phyloP scores from a whole-genome alignment of 257 asterid species.

The Solanum okadae region DNA sequence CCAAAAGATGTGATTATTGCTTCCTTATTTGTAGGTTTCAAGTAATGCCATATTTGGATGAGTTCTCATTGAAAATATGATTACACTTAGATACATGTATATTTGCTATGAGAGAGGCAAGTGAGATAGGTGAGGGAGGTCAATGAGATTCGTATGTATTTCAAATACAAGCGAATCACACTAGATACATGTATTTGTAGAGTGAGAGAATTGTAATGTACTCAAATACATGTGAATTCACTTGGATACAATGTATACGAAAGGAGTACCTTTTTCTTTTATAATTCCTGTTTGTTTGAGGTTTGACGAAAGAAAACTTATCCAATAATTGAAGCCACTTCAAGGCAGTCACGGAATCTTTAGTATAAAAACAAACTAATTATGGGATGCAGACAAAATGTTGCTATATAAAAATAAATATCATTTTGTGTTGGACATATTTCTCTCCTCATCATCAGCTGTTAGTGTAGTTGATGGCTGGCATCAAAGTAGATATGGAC shows the following conservation, averaged over 20 bases:
- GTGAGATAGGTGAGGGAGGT: no score
- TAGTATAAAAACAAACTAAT: neutral
- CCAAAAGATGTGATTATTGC: no score
- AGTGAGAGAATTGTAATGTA: no score
- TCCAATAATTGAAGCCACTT: neutral
- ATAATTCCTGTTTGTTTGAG: neutral
- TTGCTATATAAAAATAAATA: neutral
- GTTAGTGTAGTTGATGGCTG: constrained; percentile 19
- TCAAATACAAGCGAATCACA: no score
- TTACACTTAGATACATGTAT: no score
- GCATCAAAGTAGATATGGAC: constrained; percentile 24
- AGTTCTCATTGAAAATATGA: neutral
- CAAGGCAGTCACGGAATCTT: neutral
- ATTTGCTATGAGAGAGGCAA: no score
- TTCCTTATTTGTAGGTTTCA: no score
- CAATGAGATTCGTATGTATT: no score
- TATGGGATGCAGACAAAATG: neutral
- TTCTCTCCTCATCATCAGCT: neutral
- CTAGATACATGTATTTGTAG: no score
- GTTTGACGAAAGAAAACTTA: neutral
- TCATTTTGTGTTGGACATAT: neutral
- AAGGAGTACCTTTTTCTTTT: neutral
- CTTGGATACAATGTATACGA: no score
- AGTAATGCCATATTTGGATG: neutral
- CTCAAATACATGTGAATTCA: no score